These are phyloP conservation scores for Solanum clarkiae DNA, from an alignment of 257 asterid species.

Conservation along the genomic window DNA sequence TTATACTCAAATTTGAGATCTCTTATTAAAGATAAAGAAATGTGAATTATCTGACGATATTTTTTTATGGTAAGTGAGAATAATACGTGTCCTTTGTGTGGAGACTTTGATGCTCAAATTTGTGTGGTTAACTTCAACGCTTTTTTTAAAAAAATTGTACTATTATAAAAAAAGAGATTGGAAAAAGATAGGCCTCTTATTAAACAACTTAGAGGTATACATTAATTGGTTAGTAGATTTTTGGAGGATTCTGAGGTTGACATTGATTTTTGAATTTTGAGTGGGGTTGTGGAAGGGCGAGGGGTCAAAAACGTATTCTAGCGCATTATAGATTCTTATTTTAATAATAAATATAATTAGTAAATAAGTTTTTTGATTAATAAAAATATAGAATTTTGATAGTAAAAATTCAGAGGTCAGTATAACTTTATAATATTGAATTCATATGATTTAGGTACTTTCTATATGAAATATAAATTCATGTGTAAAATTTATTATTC, in stretches of 20 bases:
- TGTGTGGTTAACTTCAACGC: constrained; percentile 19
- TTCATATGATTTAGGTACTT: neutral
- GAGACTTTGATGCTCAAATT: constrained; percentile 8
- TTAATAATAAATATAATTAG: constrained; percentile 3
- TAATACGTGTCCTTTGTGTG: constrained; percentile 36
- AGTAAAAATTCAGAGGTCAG: rapidly evolving
- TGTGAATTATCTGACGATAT: no score
- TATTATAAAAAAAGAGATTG: neutral
- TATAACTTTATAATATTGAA: neutral
- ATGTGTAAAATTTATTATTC: neutral
- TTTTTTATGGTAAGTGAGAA: constrained; percentile 4
- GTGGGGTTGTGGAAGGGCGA: neutral
- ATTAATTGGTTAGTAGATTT: neutral
- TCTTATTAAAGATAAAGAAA: neutral
- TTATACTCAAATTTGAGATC: rapidly evolving
- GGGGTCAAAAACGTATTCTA: neutral
- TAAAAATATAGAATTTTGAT: constrained; percentile 2
- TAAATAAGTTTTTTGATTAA: constrained; percentile 6
- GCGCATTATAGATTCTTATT: neutral
- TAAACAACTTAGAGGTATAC: neutral
- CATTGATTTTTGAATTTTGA: constrained; percentile 11
- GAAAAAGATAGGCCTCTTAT: constrained; percentile 4
- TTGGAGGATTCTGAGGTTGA: constrained; percentile 38
- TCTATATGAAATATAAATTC: neutral
- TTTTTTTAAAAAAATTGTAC: neutral